Evolutionary conservation across 495 filamentous ascomycete species (phyloP), one percentile per base, ranked within the genome.

Genomic region (Astrothelium macrocarpum): DNA sequence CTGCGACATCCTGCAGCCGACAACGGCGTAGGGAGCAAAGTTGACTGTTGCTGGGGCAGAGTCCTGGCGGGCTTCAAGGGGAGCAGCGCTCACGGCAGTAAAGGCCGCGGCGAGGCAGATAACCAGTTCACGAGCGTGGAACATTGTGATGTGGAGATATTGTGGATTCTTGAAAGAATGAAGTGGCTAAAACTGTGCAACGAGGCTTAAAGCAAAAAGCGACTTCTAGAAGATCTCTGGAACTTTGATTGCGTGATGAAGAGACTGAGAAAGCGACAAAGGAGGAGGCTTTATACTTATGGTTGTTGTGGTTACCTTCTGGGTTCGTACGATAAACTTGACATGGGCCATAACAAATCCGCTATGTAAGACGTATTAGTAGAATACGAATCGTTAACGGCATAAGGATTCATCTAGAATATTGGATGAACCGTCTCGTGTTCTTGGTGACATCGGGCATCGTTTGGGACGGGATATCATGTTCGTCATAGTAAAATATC

Each of bases 11-110:
- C 20, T 20, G 49, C 49, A 56, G 23, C 49, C 49, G 49, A 56
- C 49, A 56, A 56, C 49, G 9, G 49, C 49, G 4, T 56, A 56
- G 49, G 49, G 49, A 56, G 49, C 49, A 56, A 56, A n/a, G 49
- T 56, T 56, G 49, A 56, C 49, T 29, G 49, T 56, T 56, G 49
- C 49, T 56, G 49, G 49, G 23, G 49, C 49, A 56, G 49, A 56
- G 49, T 56, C 49, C 49, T 56, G 49, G 29, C 49, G 49, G 25
- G 49, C 49, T 16, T 56, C 49, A 29, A 56, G 49, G 29, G 49
- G 49, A 56, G 49, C 49, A 56, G 49, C 49, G 25, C 49, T 56
- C 1, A 56, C 49, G 49, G 49, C 49, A 56, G 49, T 20, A 56
- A 56, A 56, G 49, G 49, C 49, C 25, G 49, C 49, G 49, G 49